A percentile compares a stretch with the other conserved stretches of the same genome.
Conservation (phyloP, 2,329 filamentous ascomycete genomes). For the Cladobotryum protrusum region DNA sequence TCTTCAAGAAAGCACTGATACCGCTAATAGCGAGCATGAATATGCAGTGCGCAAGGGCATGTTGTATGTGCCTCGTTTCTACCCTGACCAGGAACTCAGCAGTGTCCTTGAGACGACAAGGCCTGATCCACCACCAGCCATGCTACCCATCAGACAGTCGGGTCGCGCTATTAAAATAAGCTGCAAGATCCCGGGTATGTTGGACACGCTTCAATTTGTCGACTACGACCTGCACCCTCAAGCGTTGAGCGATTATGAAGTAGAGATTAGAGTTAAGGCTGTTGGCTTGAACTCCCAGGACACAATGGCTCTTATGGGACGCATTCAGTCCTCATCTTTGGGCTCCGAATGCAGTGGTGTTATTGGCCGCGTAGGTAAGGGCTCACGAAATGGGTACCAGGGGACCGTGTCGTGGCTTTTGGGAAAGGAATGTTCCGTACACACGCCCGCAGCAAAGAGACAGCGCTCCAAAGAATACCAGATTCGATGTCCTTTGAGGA, state of each 20-base stretch:
- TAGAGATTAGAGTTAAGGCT: constrained; percentile 19
- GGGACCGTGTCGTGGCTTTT: constrained; percentile 19
- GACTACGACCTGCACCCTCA: not conserved
- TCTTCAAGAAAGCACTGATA: no score
- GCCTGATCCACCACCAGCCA: not conserved
- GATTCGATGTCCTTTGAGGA: constrained; percentile 22
- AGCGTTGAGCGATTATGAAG: no score
- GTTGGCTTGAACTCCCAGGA: constrained; percentile 19
- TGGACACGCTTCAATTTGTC: not conserved
- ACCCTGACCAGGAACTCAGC: not conserved
- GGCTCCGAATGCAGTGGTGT: constrained; percentile 20
- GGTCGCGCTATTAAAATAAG: not conserved
- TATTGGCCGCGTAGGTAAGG: constrained; percentile 14
- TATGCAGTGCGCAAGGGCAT: not conserved
- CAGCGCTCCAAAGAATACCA: constrained; percentile 5
- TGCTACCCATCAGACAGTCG: not conserved
- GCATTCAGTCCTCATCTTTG: constrained; percentile 15
- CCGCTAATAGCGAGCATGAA: no score
- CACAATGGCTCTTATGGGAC: constrained; percentile 18
- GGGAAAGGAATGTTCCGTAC: constrained; percentile 23
- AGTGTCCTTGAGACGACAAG: not conserved
- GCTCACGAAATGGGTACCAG: constrained; percentile 9
- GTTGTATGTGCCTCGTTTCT: not conserved
- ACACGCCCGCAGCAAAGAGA: constrained; percentile 16
- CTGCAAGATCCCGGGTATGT: not conserved